Percentiles rank a stretch among this genome's conserved stretches.
These are phyloP conservation scores for Globisporangium iwayamae DNA, from an alignment of 352 stramenopile species.

Conservation along the genomic window DNA sequence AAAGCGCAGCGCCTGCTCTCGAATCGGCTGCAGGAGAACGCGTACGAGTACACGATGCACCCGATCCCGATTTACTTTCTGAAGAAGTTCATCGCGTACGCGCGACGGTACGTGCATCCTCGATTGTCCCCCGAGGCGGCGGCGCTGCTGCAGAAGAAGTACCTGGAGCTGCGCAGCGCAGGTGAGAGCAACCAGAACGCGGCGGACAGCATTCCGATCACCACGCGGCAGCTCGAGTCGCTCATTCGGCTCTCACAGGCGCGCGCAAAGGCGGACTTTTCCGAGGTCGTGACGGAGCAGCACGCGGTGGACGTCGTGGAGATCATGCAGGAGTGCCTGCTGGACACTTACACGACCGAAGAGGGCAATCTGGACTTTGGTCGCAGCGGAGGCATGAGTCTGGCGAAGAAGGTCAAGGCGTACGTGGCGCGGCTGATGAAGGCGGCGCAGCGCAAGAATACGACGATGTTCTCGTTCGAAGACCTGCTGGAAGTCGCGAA, in stretches of 20 bases:
- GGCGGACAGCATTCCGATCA: constrained; percentile 84
- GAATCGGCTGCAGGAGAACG: constrained; percentile 52
- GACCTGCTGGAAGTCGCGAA: constrained; percentile 72
- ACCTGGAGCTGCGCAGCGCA: constrained; percentile 81
- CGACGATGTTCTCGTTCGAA: constrained; percentile 68
- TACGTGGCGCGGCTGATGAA: constrained; percentile 80
- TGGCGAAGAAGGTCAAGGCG: constrained; percentile 75
- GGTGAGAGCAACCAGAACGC: constrained; percentile 42
- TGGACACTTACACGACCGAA: constrained; percentile 89
- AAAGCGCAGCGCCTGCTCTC: constrained; percentile 30
- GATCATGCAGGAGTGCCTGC: constrained; percentile 93
- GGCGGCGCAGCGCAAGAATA: constrained; percentile 52
- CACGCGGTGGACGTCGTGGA: constrained; percentile 97
- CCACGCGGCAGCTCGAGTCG: constrained; percentile 96
- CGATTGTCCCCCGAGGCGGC: constrained; percentile 59
- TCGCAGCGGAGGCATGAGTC: constrained; percentile 60
- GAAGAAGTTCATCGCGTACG: constrained; percentile 97
- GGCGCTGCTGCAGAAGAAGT: constrained; percentile 83
- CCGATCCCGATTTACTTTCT: constrained; percentile 83
- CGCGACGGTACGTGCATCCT: constrained; percentile 93
- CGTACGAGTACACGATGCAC: constrained; percentile 36
- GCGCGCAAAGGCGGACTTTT: constrained; percentile 92
- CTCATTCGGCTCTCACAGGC: constrained; percentile 90
- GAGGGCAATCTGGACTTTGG: constrained; percentile 86
- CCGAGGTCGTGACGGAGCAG: constrained; percentile 89